These are phyloP conservation scores for Penicillium olsonii DNA, from an alignment of 2,329 filamentous ascomycete genomes.

Conservation along the genomic window DNA sequence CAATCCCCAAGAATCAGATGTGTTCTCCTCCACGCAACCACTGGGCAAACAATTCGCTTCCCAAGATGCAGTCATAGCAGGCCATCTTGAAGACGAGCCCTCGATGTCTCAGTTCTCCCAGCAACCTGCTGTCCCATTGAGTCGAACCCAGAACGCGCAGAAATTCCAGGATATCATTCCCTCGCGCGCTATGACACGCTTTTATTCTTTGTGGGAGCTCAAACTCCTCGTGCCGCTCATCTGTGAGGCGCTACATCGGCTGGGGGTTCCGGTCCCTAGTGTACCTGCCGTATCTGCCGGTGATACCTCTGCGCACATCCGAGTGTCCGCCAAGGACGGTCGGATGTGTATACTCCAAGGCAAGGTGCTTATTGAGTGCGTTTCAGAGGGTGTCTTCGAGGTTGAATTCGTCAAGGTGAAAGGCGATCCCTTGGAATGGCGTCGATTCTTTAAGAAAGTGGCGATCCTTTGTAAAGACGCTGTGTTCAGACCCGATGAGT, in stretches of 20 bases:
- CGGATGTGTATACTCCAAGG: constrained; percentile 46
- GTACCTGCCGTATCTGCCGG: constrained; percentile 47
- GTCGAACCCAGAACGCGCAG: constrained; percentile 83
- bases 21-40: constrained; percentile 52
- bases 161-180: constrained; percentile 91
- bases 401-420: constrained; percentile 92
- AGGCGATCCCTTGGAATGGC: constrained; percentile 95
- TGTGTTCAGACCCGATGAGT: constrained; percentile 63
- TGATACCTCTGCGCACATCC: constrained; percentile 63
- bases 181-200: constrained; percentile 81
- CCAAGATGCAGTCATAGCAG: constrained; percentile 51
- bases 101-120: constrained; percentile 81
- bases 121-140: constrained; percentile 74
- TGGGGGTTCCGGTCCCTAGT: constrained; percentile 73
- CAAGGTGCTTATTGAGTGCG: constrained; percentile 46
- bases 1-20: constrained; percentile 59
- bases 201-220: constrained; percentile 81
- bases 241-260: constrained; percentile 75
- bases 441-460: constrained; percentile 95
- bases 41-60: constrained; percentile 35
- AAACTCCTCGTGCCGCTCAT: constrained; percentile 77
- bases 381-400: constrained; percentile 68
- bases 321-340: constrained; percentile 69
- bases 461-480: constrained; percentile 83
- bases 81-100: constrained; percentile 79